Conservation (phyloP, 2,329 filamentous ascomycete species). For the Akanthomyces uredinophilus region DNA sequence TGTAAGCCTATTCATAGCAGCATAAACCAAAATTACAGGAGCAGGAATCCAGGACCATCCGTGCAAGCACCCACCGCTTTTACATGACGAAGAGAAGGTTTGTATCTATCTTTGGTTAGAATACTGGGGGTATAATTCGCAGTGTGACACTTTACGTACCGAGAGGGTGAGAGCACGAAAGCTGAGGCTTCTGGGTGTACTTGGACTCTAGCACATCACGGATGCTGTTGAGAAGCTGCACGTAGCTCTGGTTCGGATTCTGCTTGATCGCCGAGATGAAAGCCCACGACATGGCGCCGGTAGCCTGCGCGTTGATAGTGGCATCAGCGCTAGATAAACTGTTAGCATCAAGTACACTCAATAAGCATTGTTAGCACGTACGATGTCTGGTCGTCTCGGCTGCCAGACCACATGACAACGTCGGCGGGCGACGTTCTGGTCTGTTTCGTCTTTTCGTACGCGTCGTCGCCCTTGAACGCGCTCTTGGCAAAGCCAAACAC, state of each 20-base stretch:
- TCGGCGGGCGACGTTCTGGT: conserved; percentile 94
- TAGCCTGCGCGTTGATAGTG: conserved; percentile 80
- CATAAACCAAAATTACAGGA: background rate
- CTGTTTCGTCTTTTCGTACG: conserved; percentile 72
- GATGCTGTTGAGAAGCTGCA: conserved; percentile 91
- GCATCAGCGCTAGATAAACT: conserved; percentile 69
- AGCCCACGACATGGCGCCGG: conserved; percentile 96
- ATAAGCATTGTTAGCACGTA: conserved; percentile 40
- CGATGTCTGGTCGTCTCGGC: conserved; percentile 93
- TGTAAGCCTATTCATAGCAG: conserved; percentile 1
- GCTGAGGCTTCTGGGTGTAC: conserved; percentile 91
- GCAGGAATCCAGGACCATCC: background rate
- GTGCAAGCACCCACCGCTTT: background rate
- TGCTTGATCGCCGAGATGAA: conserved; percentile 89
- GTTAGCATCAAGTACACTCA: conserved; percentile 21
- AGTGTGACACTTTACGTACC: conserved; percentile 53
- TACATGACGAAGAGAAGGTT: conserved; percentile 64
- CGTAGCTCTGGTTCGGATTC: conserved; percentile 93
- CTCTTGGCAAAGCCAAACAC: conserved; percentile 86
- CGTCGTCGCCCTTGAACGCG: conserved; percentile 71
- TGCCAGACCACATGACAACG: conserved; percentile 96
- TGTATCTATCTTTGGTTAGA: conserved; percentile 44
- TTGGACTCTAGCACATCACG: conserved; percentile 81
- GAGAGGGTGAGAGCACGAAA: conserved; percentile 92
- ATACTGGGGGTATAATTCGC: background rate